phyloP scores from a whole-genome alignment of 306 rosid species.

The Vigna angularis region DNA sequence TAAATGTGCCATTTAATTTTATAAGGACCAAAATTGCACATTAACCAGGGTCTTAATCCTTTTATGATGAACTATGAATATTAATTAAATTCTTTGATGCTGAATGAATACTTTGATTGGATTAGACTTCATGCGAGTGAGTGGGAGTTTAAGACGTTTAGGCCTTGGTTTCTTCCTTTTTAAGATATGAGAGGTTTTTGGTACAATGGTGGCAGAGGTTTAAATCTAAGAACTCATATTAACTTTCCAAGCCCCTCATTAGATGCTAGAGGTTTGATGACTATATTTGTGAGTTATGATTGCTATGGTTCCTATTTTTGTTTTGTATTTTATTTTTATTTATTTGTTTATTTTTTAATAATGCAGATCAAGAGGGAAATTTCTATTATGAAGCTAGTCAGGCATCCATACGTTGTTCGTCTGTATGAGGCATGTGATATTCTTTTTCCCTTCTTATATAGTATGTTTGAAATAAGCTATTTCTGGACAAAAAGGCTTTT shows the following conservation, averaged over 20 bases:
- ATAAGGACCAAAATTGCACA: too few species aligned
- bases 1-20: too few species aligned
- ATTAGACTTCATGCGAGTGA: constrained; percentile 21
- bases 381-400: constrained; percentile 89
- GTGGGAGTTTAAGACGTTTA: constrained; percentile 7
- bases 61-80: constrained; percentile 4
- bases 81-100: constrained; percentile 5
- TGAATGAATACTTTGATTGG: constrained; percentile 20
- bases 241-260: neutral
- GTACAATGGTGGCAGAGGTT: neutral
- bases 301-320: neutral
- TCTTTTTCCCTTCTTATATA: neutral
- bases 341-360: neutral
- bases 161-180: constrained; percentile 20
- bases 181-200: neutral
- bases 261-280: constrained; percentile 26
- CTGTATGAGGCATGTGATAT: constrained; percentile 70
- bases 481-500: neutral
- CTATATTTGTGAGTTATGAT: constrained; percentile 8
- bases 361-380: constrained; percentile 93
- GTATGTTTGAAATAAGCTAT: neutral
- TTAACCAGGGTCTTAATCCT: too few species aligned
- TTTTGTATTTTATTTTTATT: constrained; percentile 4
- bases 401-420: constrained; percentile 90
- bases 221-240: neutral